Conservation (phyloP, 169 alveolate species). For the Plasmodium inui region DNA sequence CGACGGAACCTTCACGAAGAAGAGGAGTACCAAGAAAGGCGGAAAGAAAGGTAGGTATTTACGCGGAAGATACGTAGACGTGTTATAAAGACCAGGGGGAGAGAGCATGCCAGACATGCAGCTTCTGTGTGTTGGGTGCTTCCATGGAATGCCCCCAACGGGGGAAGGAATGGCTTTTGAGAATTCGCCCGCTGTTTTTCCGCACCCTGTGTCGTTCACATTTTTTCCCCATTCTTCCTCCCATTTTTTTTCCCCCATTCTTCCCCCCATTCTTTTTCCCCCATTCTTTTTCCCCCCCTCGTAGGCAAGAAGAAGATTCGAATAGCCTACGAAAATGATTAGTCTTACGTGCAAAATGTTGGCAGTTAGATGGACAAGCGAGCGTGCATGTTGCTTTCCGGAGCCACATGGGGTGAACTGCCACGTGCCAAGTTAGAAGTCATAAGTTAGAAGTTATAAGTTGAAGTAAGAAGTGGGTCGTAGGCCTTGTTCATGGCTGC, state of each 20-base stretch:
- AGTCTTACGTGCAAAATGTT: not conserved
- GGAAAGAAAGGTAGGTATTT: slow-evolving; percentile 11
- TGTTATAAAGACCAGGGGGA: not conserved
- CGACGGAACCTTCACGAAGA: slow-evolving; percentile 12
- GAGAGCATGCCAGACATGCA: not conserved
- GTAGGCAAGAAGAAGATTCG: slow-evolving; percentile 28
- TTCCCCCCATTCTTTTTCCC: not conserved
- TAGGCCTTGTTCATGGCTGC: not conserved
- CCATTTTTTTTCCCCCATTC: not conserved
- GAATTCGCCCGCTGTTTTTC: not conserved
- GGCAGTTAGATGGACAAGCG: not conserved
- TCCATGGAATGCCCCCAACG: not conserved
- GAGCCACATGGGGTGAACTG: not conserved
- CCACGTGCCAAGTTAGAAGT: not conserved
- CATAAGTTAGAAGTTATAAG: not conserved
- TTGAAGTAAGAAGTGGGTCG: not conserved
- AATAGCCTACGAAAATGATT: slow-evolving; percentile 33
- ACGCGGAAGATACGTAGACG: not conserved
- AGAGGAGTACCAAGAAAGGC: slow-evolving; percentile 8
- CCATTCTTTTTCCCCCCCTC: not conserved
- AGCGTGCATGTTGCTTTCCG: not conserved
- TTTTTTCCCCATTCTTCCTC: not conserved
- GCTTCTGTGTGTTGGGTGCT: not conserved
- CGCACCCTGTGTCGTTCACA: not conserved
- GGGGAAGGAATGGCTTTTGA: not conserved